Conservation (phyloP, 1,139 yeast genomes). For the Pichia inconspicua region DNA sequence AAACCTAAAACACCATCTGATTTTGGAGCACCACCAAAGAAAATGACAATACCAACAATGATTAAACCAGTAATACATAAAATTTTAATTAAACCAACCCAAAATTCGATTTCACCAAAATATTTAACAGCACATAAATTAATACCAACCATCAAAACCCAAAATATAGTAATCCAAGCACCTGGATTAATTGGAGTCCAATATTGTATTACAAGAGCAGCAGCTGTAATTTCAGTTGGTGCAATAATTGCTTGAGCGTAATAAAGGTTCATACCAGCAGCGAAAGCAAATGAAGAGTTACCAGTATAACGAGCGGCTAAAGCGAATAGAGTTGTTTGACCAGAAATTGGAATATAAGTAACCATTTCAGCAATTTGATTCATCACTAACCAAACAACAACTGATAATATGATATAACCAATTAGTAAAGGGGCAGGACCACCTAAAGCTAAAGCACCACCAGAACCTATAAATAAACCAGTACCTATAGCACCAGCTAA, state of each 20-base stretch:
- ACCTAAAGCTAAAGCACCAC: conserved; percentile 36
- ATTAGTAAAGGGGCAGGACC: conserved; percentile 48
- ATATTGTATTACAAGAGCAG: conserved; percentile 43
- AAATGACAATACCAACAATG: conserved; percentile 29
- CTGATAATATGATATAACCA: conserved; percentile 42
- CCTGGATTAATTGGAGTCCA: conserved; percentile 40
- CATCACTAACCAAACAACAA: conserved; percentile 49
- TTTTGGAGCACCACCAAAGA: conserved; percentile 37
- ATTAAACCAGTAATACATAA: conserved; percentile 30
- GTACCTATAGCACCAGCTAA: conserved; percentile 81
- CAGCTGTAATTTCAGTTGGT: conserved; percentile 46
- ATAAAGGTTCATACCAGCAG: conserved; percentile 41
- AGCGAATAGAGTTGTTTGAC: conserved; percentile 28
- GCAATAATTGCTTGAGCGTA: conserved; percentile 42
- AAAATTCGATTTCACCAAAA: conserved; percentile 47
- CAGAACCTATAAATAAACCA: conserved; percentile 51
- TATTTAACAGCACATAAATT: conserved; percentile 38
- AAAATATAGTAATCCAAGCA: conserved; percentile 38
- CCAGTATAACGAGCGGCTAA: conserved; percentile 18
- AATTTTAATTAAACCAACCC: conserved; percentile 39
- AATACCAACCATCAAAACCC: conserved; percentile 32
- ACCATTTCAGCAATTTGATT: conserved; percentile 60
- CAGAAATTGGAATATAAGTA: conserved; percentile 45
- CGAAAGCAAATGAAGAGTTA: conserved; percentile 27
- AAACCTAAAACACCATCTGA: conserved; percentile 31